Conservation (phyloP, 108 stramenopile genomes). For the Poteriospumella lacustris region DNA sequence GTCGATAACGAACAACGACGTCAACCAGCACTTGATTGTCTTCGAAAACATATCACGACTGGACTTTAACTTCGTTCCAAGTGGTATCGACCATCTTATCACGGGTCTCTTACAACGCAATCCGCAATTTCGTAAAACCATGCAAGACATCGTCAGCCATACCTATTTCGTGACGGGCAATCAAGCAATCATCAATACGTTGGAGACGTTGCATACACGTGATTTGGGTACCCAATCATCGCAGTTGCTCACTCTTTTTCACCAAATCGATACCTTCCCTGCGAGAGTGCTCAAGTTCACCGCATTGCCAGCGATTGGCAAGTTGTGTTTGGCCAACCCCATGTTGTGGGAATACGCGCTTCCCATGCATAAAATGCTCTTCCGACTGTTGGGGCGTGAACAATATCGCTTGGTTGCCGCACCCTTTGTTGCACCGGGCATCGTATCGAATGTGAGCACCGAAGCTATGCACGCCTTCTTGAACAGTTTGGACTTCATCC, state of each 20-base stretch:
- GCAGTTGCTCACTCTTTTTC: neutral
- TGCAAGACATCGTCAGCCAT: neutral
- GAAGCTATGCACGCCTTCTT: conserved; percentile 23
- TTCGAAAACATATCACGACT: neutral
- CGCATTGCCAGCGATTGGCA: neutral
- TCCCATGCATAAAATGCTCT: neutral
- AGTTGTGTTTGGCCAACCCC: neutral
- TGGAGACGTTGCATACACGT: neutral
- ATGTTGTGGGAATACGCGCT: conserved; percentile 5
- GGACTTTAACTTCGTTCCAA: conserved; percentile 1
- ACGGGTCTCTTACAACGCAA: neutral
- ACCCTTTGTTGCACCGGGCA: neutral
- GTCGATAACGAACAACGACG: neutral
- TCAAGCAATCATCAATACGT: neutral
- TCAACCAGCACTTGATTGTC: neutral
- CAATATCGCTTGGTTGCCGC: neutral
- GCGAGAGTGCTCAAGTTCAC: neutral
- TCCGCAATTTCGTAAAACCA: neutral
- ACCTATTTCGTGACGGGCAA: neutral
- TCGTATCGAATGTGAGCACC: neutral
- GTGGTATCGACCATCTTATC: neutral
- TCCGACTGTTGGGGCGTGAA: neutral
- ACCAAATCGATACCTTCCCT: neutral
- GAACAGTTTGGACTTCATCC: neutral
- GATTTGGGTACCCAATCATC: conserved; percentile 29